Evolutionary conservation across 345 rosid species (phyloP).

Genomic region (Rhizophora apiculata): DNA sequence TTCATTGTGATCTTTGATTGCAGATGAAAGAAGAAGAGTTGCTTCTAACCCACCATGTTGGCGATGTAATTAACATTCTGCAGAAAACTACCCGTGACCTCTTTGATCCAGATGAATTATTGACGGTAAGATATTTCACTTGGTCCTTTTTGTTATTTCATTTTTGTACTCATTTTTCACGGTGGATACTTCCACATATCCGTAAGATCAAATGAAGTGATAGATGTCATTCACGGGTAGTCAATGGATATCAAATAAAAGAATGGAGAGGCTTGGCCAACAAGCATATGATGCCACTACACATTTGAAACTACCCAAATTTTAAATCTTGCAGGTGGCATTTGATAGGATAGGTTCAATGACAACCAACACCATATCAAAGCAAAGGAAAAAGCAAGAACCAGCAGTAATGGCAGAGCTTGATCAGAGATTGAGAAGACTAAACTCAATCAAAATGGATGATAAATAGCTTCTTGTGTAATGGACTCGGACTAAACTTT

Average conservation of each 20-base stretch:
- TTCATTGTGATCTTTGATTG: constrained; percentile 11
- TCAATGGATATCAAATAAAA: too few species aligned
- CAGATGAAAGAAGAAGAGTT: constrained; percentile 96
- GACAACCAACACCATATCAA: constrained; percentile 92
- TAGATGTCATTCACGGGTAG: neutral
- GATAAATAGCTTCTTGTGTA: constrained; percentile 30
- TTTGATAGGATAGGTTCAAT: constrained; percentile 83
- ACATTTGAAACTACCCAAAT: neutral
- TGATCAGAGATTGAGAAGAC: constrained; percentile 79
- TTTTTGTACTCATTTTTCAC: neutral
- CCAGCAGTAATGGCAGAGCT: constrained; percentile 98
- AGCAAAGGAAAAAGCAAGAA: constrained; percentile 96
- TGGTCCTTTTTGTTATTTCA: neutral
- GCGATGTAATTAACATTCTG: constrained; percentile 78
- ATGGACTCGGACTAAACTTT: neutral
- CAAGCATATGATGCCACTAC: neutral
- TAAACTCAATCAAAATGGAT: constrained; percentile 61
- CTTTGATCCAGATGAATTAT: constrained; percentile 93
- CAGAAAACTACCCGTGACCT: constrained; percentile 91
- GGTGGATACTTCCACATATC: neutral
- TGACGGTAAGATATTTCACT: constrained; percentile 52
- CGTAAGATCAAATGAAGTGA: neutral
- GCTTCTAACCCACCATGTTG: constrained; percentile 86
- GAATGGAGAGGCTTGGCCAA: too few species aligned
- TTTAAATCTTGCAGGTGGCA: constrained; percentile 61